phyloP scores from a whole-genome alignment of 1,284 basidiomycete genomes.

The Cutaneotrichosporon cutaneum region DNA sequence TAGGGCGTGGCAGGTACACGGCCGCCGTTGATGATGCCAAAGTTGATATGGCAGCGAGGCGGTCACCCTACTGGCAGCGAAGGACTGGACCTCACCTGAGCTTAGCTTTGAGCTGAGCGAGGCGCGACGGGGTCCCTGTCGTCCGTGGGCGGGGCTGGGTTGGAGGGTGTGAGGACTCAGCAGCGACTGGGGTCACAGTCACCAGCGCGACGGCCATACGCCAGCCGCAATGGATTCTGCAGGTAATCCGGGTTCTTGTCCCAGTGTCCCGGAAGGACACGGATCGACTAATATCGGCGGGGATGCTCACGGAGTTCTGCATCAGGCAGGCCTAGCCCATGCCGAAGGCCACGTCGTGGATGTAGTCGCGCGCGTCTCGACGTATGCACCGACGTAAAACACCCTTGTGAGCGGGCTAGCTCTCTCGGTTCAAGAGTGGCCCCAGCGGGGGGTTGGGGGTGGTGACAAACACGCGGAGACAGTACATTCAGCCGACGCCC shows the following conservation, averaged over 20 bases:
- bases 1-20: conserved; percentile 60
- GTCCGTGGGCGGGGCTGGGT: too few relatives aligned
- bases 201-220: conserved; percentile 11
- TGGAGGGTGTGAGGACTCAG: not conserved
- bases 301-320: conserved; percentile 55
- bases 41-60: conserved; percentile 60
- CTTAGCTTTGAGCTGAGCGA: conserved; percentile 11
- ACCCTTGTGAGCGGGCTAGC: too few relatives aligned
- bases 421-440: too few relatives aligned
- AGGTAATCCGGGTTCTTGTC: conserved; percentile 52
- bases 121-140: too few relatives aligned
- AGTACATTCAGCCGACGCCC: conserved; percentile 28
- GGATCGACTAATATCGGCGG: conserved; percentile 69
- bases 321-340: conserved; percentile 63
- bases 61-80: conserved; percentile 66
- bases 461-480: too few relatives aligned
- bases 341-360: conserved; percentile 58
- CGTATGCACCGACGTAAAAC: conserved; percentile 27
- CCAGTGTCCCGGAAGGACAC: conserved; percentile 64
- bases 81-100: conserved; percentile 54
- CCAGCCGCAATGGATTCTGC: conserved; percentile 20
- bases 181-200: conserved; percentile 23
- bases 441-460: too few relatives aligned
- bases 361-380: conserved; percentile 40
- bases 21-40: conserved; percentile 69